phyloP scores from a whole-genome alignment of 495 filamentous ascomycete genomes.

The Trichoderma erinaceum region DNA sequence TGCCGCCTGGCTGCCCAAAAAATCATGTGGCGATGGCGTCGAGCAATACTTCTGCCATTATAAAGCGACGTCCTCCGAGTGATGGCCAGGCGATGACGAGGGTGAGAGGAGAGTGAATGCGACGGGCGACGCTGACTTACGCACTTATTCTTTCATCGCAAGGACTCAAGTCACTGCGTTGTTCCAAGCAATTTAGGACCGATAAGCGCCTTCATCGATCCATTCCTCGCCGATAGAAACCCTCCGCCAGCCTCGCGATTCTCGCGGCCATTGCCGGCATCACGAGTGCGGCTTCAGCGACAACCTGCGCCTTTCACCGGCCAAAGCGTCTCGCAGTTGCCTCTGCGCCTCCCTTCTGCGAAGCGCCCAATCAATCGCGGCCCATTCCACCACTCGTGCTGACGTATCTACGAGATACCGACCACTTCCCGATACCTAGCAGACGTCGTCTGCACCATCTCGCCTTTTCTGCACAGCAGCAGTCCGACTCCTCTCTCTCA shows the following conservation, averaged over 20 bases:
- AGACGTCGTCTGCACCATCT: background rate
- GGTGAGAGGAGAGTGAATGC: conserved; percentile 8
- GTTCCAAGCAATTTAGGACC: background rate
- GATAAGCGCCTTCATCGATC: background rate
- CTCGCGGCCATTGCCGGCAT: too few relatives aligned
- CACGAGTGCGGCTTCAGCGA: too few relatives aligned
- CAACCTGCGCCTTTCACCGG: too few relatives aligned
- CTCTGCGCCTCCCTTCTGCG: background rate
- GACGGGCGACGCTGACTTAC: background rate
- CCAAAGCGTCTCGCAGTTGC: too few relatives aligned
- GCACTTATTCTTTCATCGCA: background rate
- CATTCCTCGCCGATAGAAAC: background rate
- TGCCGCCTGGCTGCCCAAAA: background rate
- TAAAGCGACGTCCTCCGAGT: conserved; percentile 6
- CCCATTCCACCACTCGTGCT: background rate
- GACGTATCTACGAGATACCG: background rate
- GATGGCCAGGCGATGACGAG: conserved; percentile 3
- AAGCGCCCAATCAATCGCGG: background rate
- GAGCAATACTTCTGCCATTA: background rate
- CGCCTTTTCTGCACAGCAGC: background rate
- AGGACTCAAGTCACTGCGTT: background rate
- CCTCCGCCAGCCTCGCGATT: background rate
- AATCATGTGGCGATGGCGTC: conserved; percentile 9
- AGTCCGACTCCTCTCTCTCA: background rate
- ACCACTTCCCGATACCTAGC: background rate